Base-by-base conservation (phyloP, 805 yeast species). In the Blastobotrys attinorum region DNA sequence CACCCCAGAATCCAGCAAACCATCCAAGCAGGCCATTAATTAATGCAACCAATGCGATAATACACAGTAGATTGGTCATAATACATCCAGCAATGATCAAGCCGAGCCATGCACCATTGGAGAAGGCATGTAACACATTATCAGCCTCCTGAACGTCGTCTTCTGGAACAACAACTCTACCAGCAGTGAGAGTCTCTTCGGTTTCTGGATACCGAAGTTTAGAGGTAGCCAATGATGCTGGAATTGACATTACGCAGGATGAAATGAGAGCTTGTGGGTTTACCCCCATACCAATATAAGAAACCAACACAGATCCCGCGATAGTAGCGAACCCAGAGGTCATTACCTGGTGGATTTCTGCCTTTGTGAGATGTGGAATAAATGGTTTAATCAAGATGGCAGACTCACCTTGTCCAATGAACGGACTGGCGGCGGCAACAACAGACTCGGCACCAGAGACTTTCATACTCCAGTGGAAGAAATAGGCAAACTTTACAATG, bases 231-330 rank as follows among this genome's bases (percentile, higher is more conserved):
- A 77, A 62, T 5, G 81, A 72, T 31, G 79, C 79, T 4, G 83
- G 83, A 56, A 77, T 76, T 2, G 82, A 76, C 83, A 77, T 77
- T 42, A 78, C 79, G 66, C 83, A 78, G 22, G 81, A 73, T n/a
- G 80, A 72, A 15, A 77, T 75, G 55, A 78, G 66, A 4, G 81
- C 81, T 51, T 76, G 79, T 2, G 83, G 68, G 51, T 74, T 76
- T 51, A 78, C 69, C 27, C 83, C 83, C 58, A 77, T 65, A 3
- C 80, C 78, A 47, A 78, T 75, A 57, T 78, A 77, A 6, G 81
- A 73, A 2, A 77, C 81, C 52, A 77, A 66, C 22, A 77, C 81
- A 3, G 81, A 73, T 20, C 83, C 83, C 2, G 81, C 72, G 48
- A 77, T 77, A 40, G 83, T 77, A 13, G 81, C 73, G 56, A 78